These are phyloP conservation scores for Centella asiatica DNA, from an alignment of 129 eudicot genomes.

Conservation along the genomic window DNA sequence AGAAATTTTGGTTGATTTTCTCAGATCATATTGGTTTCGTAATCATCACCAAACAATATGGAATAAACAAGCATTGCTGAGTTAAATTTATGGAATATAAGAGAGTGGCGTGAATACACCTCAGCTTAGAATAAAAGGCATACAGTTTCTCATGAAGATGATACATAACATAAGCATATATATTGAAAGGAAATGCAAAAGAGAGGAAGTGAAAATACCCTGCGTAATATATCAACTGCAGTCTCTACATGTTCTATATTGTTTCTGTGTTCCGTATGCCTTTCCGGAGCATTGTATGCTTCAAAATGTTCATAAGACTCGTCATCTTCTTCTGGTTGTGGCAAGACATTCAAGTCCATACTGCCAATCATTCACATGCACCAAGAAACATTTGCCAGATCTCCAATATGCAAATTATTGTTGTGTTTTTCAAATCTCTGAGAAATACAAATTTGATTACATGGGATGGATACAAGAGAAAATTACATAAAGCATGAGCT, in stretches of 20 bases:
- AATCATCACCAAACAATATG: too few relatives aligned
- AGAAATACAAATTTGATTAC: slow-evolving; percentile 3
- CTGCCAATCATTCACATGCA: slow-evolving; percentile 33
- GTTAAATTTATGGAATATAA: too few relatives aligned
- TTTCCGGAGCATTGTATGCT: slow-evolving; percentile 55
- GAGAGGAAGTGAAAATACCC: slow-evolving; percentile 50
- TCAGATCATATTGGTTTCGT: too few relatives aligned
- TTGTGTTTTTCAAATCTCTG: slow-evolving; percentile 1
- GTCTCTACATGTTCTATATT: slow-evolving; percentile 58
- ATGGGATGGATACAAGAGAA: not conserved
- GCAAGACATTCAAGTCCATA: slow-evolving; percentile 95
- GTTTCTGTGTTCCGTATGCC: slow-evolving; percentile 25
- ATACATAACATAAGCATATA: not conserved
- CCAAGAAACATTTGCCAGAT: slow-evolving; percentile 27
- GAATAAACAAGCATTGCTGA: too few relatives aligned
- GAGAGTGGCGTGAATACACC: too few relatives aligned
- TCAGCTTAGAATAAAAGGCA: too few relatives aligned
- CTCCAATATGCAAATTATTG: slow-evolving; percentile 7
- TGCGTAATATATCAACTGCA: slow-evolving; percentile 64
- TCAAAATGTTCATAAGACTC: slow-evolving; percentile 44
- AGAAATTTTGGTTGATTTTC: too few relatives aligned
- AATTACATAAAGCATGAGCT: not conserved
- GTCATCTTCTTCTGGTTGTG: slow-evolving; percentile 93
- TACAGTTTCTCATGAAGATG: too few relatives aligned
- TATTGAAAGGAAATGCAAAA: not conserved